phyloP scores from a whole-genome alignment of 2,329 filamentous ascomycete genomes.

The Alternaria hordeiaustralica region DNA sequence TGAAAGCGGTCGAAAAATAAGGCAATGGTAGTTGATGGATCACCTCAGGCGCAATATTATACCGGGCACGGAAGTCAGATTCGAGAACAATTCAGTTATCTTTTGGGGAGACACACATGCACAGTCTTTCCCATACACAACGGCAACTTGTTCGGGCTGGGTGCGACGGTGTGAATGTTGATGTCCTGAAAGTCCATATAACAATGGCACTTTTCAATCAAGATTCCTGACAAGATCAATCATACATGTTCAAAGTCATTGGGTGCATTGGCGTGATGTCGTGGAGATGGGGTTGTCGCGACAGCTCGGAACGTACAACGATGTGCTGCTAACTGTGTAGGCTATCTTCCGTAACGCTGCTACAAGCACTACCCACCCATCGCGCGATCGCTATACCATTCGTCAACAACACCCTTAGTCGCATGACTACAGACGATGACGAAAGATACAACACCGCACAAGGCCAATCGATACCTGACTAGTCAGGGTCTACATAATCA shows the following conservation, averaged over 20 bases:
- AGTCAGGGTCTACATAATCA: background rate
- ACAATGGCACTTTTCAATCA: constrained; percentile 47
- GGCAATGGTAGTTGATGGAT: constrained; percentile 32
- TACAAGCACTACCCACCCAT: background rate
- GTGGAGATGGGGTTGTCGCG: background rate
- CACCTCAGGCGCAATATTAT: constrained; percentile 31
- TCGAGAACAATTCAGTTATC: constrained; percentile 30
- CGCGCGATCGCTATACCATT: background rate
- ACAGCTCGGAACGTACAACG: background rate
- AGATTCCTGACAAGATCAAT: constrained; percentile 49
- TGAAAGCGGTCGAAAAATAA: constrained; percentile 26
- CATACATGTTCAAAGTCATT: constrained; percentile 41
- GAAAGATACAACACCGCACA: background rate
- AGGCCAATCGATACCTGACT: background rate
- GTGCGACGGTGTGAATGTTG: constrained; percentile 46
- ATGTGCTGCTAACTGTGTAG: background rate
- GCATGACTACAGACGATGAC: background rate
- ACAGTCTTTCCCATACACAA: constrained; percentile 39
- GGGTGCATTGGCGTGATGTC: constrained; percentile 3
- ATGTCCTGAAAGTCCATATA: constrained; percentile 43
- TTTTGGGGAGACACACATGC: constrained; percentile 35
- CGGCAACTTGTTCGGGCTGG: constrained; percentile 46
- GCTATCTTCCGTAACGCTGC: background rate
- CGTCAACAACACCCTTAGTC: background rate
- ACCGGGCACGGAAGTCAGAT: constrained; percentile 34